phyloP scores from a whole-genome alignment of 23 red algal species.

The Gracilaria caudata region DNA sequence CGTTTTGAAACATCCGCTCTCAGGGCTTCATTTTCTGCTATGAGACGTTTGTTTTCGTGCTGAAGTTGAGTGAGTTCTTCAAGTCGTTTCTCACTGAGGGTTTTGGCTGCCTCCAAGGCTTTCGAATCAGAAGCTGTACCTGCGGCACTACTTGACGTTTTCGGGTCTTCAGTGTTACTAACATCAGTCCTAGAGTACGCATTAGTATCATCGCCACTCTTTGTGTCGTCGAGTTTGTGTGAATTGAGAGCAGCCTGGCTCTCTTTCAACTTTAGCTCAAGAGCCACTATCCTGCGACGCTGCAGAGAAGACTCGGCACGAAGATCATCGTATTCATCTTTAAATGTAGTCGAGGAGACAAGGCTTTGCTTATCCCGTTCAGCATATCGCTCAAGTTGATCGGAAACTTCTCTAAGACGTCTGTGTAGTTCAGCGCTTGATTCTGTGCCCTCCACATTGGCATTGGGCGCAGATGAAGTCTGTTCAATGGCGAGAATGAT shows the following conservation, averaged over 20 bases:
- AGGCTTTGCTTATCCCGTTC: slow-evolving; percentile 55
- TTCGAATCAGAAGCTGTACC: slow-evolving; percentile 9
- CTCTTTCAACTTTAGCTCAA: slow-evolving; percentile 53
- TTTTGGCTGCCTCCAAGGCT: slow-evolving; percentile 22
- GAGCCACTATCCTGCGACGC: slow-evolving; percentile 56
- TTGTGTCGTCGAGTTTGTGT: slow-evolving; percentile 15
- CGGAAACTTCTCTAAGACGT: slow-evolving; percentile 63
- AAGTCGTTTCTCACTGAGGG: slow-evolving; percentile 36
- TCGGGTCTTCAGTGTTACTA: slow-evolving; percentile 20
- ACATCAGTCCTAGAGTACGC: slow-evolving; percentile 18
- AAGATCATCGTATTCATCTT: slow-evolving; percentile 70
- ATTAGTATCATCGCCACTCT: slow-evolving; percentile 34
- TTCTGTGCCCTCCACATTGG: neutral
- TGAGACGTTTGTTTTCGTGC: slow-evolving; percentile 51
- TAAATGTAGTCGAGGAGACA: slow-evolving; percentile 52
- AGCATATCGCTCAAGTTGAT: slow-evolving; percentile 71
- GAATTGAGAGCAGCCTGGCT: slow-evolving; percentile 38
- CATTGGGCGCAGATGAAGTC: neutral
- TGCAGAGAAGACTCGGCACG: slow-evolving; percentile 31
- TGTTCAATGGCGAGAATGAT: slow-evolving; percentile 50
- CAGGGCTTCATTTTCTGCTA: slow-evolving; percentile 50
- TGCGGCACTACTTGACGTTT: neutral
- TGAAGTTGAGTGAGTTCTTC: slow-evolving; percentile 49
- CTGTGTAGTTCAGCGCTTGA: slow-evolving; percentile 45
- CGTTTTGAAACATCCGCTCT: slow-evolving; percentile 48